Percentiles rank a stretch among this genome's conserved stretches.
These are phyloP conservation scores for Pontederia paniculata DNA, from an alignment of 176 grass and related monocot species.

Conservation along the genomic window DNA sequence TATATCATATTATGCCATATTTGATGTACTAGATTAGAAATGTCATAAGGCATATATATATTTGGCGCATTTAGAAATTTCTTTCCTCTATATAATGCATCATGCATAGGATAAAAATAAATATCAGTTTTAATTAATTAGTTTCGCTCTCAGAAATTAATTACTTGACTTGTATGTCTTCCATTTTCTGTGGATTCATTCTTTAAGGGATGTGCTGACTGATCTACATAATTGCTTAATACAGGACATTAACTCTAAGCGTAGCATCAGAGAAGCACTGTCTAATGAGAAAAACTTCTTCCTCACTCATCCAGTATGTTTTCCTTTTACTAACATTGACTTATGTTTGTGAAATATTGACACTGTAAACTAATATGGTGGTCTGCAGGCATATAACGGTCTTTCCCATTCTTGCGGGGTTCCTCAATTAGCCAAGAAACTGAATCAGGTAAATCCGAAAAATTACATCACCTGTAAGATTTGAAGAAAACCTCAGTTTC, in stretches of 20 bases:
- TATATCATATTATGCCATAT: too few species aligned
- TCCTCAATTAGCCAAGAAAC: slow-evolving; percentile 82
- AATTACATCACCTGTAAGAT: slow-evolving; percentile 7
- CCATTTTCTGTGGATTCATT: too few species aligned
- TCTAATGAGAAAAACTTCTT: slow-evolving; percentile 85
- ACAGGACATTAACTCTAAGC: slow-evolving; percentile 93
- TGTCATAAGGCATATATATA: too few species aligned
- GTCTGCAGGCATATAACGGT: slow-evolving; percentile 72
- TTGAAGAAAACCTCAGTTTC: not conserved
- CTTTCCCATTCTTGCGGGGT: slow-evolving; percentile 93
- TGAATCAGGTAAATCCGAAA: slow-evolving; percentile 55
- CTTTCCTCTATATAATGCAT: too few species aligned
- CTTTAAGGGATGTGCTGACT: too few species aligned
- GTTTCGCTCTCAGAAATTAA: too few species aligned
- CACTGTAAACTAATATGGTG: not conserved
- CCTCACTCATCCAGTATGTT: slow-evolving; percentile 50
- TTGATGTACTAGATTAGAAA: too few species aligned
- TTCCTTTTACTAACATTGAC: not conserved
- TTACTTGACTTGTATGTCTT: too few species aligned
- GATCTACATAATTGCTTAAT: not conserved
- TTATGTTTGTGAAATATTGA: not conserved
- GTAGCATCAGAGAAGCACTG: slow-evolving; percentile 83
- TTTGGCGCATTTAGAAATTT: too few species aligned
- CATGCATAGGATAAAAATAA: too few species aligned
- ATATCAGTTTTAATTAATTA: too few species aligned